phyloP scores from a whole-genome alignment of 345 rosid genomes.

The Eucalyptus cladocalyx region DNA sequence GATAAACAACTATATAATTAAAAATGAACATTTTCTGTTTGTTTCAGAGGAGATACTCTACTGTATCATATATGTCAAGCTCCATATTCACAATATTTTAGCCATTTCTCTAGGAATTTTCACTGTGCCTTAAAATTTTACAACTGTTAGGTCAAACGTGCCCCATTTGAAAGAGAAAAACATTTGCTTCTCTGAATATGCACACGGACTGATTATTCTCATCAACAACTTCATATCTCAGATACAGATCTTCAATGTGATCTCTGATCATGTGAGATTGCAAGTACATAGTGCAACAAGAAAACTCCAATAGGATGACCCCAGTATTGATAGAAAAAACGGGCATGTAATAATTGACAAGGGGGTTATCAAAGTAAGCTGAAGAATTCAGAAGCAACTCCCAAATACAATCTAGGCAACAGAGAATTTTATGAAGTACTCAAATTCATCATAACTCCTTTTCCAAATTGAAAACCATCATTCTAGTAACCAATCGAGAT shows the following conservation, averaged over 20 bases:
- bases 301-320: background rate
- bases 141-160: background rate
- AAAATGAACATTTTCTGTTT: background rate
- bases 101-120: background rate
- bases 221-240: background rate
- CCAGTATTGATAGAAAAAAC: background rate
- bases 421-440: background rate
- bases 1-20: background rate
- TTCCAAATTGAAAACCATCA: background rate
- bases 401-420: background rate
- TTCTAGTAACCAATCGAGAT: background rate
- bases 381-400: background rate
- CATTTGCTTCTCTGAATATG: background rate
- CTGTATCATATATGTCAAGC: background rate
- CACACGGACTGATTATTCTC: background rate
- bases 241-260: background rate
- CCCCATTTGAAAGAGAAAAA: background rate
- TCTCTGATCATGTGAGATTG: background rate
- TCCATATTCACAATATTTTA: background rate
- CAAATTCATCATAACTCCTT: background rate
- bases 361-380: background rate
- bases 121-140: background rate
- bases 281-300: background rate
- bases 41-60: background rate
- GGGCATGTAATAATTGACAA: background rate